These are phyloP conservation scores for Chaetothyriales sp. DNA, from an alignment of 2,329 filamentous ascomycete genomes.

Conservation along the genomic window DNA sequence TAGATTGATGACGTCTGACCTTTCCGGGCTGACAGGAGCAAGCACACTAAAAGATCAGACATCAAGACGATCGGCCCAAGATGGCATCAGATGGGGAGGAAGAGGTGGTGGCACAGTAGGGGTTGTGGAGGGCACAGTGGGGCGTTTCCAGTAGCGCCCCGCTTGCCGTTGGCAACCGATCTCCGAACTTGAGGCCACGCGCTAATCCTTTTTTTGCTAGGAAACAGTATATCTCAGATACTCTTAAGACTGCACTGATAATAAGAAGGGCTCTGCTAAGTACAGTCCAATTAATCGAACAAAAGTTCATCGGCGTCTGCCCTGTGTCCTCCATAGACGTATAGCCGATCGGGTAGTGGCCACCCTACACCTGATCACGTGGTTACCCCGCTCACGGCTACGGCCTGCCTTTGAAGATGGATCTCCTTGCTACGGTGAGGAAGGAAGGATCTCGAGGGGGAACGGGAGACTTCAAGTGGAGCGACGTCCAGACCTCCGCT, in stretches of 20 bases:
- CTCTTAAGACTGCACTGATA: too few relatives aligned
- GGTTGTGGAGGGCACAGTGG: not conserved
- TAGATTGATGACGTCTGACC: not conserved
- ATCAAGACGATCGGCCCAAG: not conserved
- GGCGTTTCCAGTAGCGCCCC: too few relatives aligned
- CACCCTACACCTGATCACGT: not conserved
- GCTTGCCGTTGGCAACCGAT: too few relatives aligned
- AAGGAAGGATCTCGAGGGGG: constrained; percentile 76
- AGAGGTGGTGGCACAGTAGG: not conserved
- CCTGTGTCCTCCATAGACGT: too few relatives aligned
- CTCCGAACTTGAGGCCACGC: too few relatives aligned
- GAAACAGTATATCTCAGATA: too few relatives aligned
- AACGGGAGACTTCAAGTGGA: constrained; percentile 86
- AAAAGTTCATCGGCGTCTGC: too few relatives aligned
- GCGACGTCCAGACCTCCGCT: constrained; percentile 71
- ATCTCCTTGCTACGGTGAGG: constrained; percentile 81
- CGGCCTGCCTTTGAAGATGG: constrained; percentile 45
- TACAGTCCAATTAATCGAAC: too few relatives aligned
- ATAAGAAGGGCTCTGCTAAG: too few relatives aligned
- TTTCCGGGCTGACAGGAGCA: not conserved
- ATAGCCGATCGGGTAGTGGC: too few relatives aligned
- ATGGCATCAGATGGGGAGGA: not conserved
- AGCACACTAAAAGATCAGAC: not conserved
- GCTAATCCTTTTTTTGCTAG: too few relatives aligned
- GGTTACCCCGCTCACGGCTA: too few relatives aligned